Percentiles rank a stretch among this genome's conserved stretches.
Evolutionary conservation across 331 rosid genomes (phyloP).

Genomic region (Malus hybrid): DNA sequence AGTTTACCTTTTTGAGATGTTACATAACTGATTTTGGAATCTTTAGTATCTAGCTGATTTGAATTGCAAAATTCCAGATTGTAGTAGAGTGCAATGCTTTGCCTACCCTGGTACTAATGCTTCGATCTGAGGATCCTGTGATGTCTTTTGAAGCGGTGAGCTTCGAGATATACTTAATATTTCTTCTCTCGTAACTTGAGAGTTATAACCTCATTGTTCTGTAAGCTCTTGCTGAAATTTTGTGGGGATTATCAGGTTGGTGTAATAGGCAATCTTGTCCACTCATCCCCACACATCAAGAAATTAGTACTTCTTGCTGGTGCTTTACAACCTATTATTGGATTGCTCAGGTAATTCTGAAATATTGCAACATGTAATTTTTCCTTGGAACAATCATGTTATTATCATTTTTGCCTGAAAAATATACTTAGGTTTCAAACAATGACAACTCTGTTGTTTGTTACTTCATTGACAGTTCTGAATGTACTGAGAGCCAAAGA

Average conservation of each 20-base stretch:
- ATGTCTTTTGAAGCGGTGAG: slow-evolving; percentile 28
- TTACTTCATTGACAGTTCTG: slow-evolving; percentile 8
- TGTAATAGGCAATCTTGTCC: slow-evolving; percentile 33
- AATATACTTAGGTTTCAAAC: background rate
- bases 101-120: slow-evolving; percentile 27
- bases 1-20: background rate
- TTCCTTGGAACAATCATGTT: background rate
- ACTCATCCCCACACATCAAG: slow-evolving; percentile 32
- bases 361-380: background rate
- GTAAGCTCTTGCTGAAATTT: background rate
- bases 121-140: slow-evolving; percentile 20
- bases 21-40: background rate
- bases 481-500: slow-evolving; percentile 26
- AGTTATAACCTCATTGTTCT: background rate
- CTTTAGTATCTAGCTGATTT: slow-evolving; percentile 12
- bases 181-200: background rate
- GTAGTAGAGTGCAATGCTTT: slow-evolving; percentile 21
- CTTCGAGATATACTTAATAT: background rate
- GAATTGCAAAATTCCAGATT: slow-evolving; percentile 23
- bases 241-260: slow-evolving; percentile 17
- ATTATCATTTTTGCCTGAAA: background rate
- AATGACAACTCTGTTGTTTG: background rate
- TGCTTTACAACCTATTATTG: slow-evolving; percentile 31
- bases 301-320: slow-evolving; percentile 25
- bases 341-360: slow-evolving; percentile 16